Percentiles rank a stretch among this genome's conserved stretches.
These are phyloP conservation scores for Colletotrichum sp. DNA, from an alignment of 2,329 filamentous ascomycete genomes.

Conservation along the genomic window DNA sequence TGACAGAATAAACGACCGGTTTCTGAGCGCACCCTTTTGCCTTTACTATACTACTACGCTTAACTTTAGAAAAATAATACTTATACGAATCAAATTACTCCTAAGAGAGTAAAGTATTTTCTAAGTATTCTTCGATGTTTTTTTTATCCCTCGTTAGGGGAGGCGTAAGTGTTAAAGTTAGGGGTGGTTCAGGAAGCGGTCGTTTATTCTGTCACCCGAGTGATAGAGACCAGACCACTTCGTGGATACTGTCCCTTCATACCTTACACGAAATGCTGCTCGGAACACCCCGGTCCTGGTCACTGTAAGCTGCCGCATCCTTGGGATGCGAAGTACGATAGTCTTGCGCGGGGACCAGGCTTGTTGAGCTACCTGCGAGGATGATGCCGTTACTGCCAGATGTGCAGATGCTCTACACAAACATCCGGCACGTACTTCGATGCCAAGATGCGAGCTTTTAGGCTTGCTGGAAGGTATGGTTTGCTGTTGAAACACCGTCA, in stretches of 20 bases:
- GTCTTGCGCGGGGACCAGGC: not conserved
- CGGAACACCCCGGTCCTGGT: not conserved
- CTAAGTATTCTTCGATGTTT: too few species aligned
- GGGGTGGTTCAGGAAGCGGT: too few species aligned
- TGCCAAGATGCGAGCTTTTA: not conserved
- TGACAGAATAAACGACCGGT: too few species aligned
- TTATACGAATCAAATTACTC: too few species aligned
- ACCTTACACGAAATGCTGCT: not conserved
- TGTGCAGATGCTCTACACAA: not conserved
- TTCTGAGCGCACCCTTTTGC: too few species aligned
- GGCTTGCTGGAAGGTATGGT: not conserved
- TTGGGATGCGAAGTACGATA: not conserved
- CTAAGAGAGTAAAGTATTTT: too few species aligned
- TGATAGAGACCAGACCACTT: not conserved
- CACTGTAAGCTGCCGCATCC: not conserved
- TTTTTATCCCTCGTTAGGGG: too few species aligned
- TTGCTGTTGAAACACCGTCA: not conserved
- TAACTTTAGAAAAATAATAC: too few species aligned
- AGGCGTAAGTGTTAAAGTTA: too few species aligned
- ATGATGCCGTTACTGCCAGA: not conserved
- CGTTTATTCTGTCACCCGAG: too few species aligned
- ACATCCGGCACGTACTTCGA: not conserved
- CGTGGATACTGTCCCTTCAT: slow-evolving; percentile 3
- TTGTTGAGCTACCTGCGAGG: not conserved
- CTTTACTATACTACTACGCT: too few species aligned